These are phyloP conservation scores for Hygrophorus pudorinus DNA, from an alignment of 768 basidiomycete genomes.

Conservation along the genomic window DNA sequence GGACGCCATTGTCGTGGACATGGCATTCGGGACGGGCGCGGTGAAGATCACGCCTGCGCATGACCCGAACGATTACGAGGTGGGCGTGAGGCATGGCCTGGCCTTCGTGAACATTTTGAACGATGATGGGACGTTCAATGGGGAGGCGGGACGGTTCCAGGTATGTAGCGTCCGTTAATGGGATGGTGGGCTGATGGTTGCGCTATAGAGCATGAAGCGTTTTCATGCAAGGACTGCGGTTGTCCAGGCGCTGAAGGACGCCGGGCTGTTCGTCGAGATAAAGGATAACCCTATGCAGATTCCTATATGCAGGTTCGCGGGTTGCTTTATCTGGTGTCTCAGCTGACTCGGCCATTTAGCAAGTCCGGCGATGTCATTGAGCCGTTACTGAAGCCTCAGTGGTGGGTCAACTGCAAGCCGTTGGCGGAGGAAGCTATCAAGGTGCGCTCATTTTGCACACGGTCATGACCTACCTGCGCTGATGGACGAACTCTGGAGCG, in stretches of 20 bases:
- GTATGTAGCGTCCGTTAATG: conserved; percentile 19
- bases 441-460: conserved; percentile 29
- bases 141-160: conserved; percentile 77
- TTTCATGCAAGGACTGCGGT: conserved; percentile 88
- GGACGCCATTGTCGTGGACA: conserved; percentile 85
- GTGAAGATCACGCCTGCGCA: conserved; percentile 99
- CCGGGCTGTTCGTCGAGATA: conserved; percentile 78
- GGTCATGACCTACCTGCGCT: not conserved
- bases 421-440: conserved; percentile 84
- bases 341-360: conserved; percentile 26
- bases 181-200: not conserved
- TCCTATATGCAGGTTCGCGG: conserved; percentile 73
- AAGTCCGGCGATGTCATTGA: conserved; percentile 98
- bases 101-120: conserved; percentile 93
- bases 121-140: conserved; percentile 94
- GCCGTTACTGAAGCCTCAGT: conserved; percentile 91
- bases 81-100: conserved; percentile 77
- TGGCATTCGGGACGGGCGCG: conserved; percentile 94
- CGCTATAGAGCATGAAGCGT: conserved; percentile 81
- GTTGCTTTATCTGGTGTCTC: not conserved
- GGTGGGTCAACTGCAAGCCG: conserved; percentile 95
- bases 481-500: conserved; percentile 38
- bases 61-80: conserved; percentile 95
- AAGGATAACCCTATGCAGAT: conserved; percentile 98
- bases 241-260: conserved; percentile 73